Base-by-base conservation (phyloP, 2,329 filamentous ascomycete genomes). In the Magnaporthiopsis rhizophila region DNA sequence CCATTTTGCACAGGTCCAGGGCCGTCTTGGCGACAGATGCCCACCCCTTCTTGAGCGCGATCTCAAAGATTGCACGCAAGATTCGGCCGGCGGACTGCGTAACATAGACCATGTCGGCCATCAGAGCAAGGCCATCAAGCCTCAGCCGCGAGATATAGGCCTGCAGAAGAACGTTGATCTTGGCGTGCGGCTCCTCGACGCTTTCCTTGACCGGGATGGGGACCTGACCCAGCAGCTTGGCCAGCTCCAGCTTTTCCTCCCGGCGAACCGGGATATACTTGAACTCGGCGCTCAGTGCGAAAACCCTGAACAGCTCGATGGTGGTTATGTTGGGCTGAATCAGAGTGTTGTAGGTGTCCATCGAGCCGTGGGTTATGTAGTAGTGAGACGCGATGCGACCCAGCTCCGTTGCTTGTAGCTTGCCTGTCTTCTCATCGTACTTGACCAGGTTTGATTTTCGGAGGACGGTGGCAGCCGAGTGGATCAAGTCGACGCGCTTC, bases 101-200 rank as follows among this genome's bases (percentile, higher is more conserved):
- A 64, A 99, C 94, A 72, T 99, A 99, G 3, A 99, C 95, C 82
- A 99, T 89, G 75, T 99, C 95, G 34, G 95, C 94, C 94, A 99
- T 98, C 67, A 99, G 79, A 3, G 95, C 95, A 64, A 99, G 82
- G 1, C 95, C 95, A 66, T 98, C 94, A 0, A 99, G 85, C 76
- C 94, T 96, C 63, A 99, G 86, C 63, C 95, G 87, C 60, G 94
- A 98, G 66, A 99, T 97, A 73, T 95, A 99, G 3, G 95, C 95
- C 75, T 99, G 95, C 7, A 99, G 81, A 30, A 99, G 84, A 56
- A 99, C 95, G 71, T 99, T 99, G 78, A 99, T 97, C 81, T 99
- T 99, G 65, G 93, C 92, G 68, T 97, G 92, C 1, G 95, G 89
- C 77, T 99, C 95, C 73, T 99, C 95, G 62, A 98, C 93, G 70